Base-by-base conservation (phyloP, 345 rosid species). In the Salix brachista region DNA sequence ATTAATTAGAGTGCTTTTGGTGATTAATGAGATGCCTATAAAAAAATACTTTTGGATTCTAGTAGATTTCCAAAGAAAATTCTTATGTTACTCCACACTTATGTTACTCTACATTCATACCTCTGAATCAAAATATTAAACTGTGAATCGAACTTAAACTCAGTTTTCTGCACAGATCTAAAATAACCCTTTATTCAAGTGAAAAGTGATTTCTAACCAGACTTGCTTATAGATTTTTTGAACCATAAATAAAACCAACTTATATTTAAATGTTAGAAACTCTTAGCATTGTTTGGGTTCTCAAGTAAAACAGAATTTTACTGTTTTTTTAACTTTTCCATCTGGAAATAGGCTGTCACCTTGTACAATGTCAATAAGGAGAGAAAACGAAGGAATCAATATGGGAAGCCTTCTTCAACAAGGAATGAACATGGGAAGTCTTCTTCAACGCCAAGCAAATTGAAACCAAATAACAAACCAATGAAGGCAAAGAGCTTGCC, bases 311-410 rank as follows among this genome's bases (percentile, higher is more conserved):
- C 56, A 32, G 11, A 64, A 67, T 61, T 25, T 36, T 54, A 39
- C 19, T 42, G 28, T 65, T 78, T 44, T n/a, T 34, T 70, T 58
- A 41, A 39, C 21, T 17, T 42, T 0, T 70, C 65, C 37, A 16
- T 78, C 17, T 61, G 70, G 62, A n/a, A 73, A 69, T 80, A 93
- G 98, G 99, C 98, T n/a, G 74, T 96, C 74, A 80, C 87, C 30
- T 87, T 88, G 91, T 92, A 89, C 87, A 96, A 90, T 39, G 91
- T 83, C 78, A 93, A 92, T 86, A 92, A 82, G 82, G 97, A 96
- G 86, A 89, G 83, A 77, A 93, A 82, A 78, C 71, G 70, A 67
- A 86, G 72, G 79, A 78, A 79, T 58, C 81, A 81, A 58, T 77
- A 80, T 67, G 88, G 80, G 34, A 84, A 80, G 36, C 56, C 86